These are phyloP conservation scores for Hirsutella thompsonii DNA, from an alignment of 2,329 filamentous ascomycete species.

Conservation along the genomic window DNA sequence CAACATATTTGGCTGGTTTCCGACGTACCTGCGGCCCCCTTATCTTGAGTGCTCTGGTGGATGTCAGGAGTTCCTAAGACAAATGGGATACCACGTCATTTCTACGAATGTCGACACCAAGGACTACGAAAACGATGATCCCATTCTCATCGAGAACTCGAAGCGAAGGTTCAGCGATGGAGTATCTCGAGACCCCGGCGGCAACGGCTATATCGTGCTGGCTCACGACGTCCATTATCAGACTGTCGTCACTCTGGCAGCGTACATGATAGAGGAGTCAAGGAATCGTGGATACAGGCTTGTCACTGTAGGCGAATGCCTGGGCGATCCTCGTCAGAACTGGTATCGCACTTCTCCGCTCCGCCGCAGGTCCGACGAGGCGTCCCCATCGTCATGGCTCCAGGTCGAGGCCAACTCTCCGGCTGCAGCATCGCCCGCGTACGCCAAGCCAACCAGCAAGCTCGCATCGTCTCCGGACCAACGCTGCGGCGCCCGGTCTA, in stretches of 20 bases:
- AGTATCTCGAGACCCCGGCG: conserved; percentile 10
- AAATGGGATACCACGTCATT: conserved; percentile 40
- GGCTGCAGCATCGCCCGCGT: no score
- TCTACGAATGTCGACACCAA: conserved; percentile 48
- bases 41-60: conserved; percentile 28
- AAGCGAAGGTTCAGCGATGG: background rate
- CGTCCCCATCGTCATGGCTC: no score
- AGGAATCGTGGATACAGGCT: conserved; percentile 27
- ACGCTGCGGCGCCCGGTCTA: conserved; percentile 20
- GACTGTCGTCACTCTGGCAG: conserved; percentile 27
- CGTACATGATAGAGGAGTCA: conserved; percentile 29
- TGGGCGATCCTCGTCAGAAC: conserved; percentile 34
- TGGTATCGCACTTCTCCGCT: conserved; percentile 32
- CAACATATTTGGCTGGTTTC: conserved; percentile 26
- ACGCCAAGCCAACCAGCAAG: conserved; percentile 7
- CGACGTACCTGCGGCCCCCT: conserved; percentile 30
- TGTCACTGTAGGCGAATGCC: conserved; percentile 44
- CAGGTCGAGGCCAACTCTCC: no score
- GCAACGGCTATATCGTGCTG: conserved; percentile 34
- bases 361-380: no score
- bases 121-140: conserved; percentile 39
- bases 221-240: conserved; percentile 37
- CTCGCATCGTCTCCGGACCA: conserved; percentile 13
- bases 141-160: background rate
- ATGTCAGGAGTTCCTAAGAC: conserved; percentile 20